A percentile compares a stretch with the other conserved stretches of the same genome.
These are phyloP conservation scores for Nitzschia palea DNA, from an alignment of 108 stramenopile species.

Conservation along the genomic window DNA sequence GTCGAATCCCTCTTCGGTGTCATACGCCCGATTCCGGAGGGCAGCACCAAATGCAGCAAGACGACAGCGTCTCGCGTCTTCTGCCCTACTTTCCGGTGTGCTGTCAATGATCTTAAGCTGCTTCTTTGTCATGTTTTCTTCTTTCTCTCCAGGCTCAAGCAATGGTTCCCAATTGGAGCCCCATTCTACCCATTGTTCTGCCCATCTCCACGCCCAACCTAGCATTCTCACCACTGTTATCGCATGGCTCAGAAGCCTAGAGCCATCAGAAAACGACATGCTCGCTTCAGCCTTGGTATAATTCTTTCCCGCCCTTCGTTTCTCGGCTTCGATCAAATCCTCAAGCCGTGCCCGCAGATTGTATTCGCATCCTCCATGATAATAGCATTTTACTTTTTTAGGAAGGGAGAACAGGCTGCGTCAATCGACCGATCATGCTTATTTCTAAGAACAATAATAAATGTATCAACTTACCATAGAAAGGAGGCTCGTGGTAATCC, in stretches of 20 bases:
- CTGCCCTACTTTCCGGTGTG: conserved; percentile 59
- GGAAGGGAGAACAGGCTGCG: neutral
- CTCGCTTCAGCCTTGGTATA: conserved; percentile 40
- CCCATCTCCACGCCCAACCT: conserved; percentile 92
- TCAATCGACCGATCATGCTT: no score
- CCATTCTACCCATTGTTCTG: conserved; percentile 84
- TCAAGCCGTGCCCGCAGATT: conserved; percentile 79
- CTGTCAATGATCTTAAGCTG: conserved; percentile 74
- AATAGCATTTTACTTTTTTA: conserved; percentile 55
- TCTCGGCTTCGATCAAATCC: conserved; percentile 72
- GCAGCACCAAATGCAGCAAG: conserved; percentile 87
- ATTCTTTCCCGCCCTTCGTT: conserved; percentile 39
- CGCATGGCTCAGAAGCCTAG: conserved; percentile 57
- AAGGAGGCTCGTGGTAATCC: conserved; percentile 18
- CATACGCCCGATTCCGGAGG: conserved; percentile 78
- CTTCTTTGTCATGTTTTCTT: conserved; percentile 73
- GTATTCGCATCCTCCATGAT: conserved; percentile 55
- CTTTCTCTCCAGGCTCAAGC: conserved; percentile 63
- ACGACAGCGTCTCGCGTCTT: conserved; percentile 75
- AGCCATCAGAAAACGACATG: conserved; percentile 67
- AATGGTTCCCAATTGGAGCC: conserved; percentile 84
- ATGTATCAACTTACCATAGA: conserved; percentile 12
- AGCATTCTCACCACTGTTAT: conserved; percentile 61
- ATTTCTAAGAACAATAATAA: neutral
- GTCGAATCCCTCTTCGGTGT: conserved; percentile 67